Percentiles rank a stretch among this genome's conserved stretches.
phyloP scores from a whole-genome alignment of 352 stramenopile species.

The Hyaloperonospora brassicae region DNA sequence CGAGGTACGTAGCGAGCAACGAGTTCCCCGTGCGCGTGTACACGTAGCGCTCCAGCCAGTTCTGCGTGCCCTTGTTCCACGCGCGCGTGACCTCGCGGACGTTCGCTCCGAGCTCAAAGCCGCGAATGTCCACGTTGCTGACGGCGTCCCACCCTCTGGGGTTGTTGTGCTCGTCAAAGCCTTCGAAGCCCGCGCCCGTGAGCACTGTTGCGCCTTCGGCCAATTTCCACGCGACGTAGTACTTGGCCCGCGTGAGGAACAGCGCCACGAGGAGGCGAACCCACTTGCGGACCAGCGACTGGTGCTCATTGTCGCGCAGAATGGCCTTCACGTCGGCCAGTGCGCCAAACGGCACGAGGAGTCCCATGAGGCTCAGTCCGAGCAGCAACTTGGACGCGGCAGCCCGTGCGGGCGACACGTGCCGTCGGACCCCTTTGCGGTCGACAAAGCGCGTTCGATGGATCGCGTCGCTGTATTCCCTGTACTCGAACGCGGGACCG shows the following conservation, averaged over 20 bases:
- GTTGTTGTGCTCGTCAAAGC: slow-evolving; percentile 83
- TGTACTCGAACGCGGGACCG: slow-evolving; percentile 92
- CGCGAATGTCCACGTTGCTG: slow-evolving; percentile 94
- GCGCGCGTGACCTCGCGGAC: slow-evolving; percentile 80
- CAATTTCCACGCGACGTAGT: slow-evolving; percentile 94
- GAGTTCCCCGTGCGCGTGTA: slow-evolving; percentile 94
- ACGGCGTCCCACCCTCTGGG: slow-evolving; percentile 88
- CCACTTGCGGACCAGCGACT: slow-evolving; percentile 61
- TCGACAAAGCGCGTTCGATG: slow-evolving; percentile 41
- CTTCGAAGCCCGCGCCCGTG: slow-evolving; percentile 88
- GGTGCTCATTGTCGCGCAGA: slow-evolving; percentile 19
- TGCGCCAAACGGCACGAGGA: slow-evolving; percentile 31
- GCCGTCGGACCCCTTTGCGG: slow-evolving; percentile 24
- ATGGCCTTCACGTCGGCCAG: slow-evolving; percentile 25
- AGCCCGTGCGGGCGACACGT: slow-evolving; percentile 26
- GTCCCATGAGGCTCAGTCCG: slow-evolving; percentile 45
- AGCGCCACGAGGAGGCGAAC: slow-evolving; percentile 78
- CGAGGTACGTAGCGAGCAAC: slow-evolving; percentile 89
- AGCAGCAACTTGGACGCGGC: slow-evolving; percentile 48
- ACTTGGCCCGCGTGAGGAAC: slow-evolving; percentile 89
- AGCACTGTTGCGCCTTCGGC: slow-evolving; percentile 75
- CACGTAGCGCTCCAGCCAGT: slow-evolving; percentile 95
- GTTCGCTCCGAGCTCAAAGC: slow-evolving; percentile 90
- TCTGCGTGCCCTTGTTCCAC: slow-evolving; percentile 97
- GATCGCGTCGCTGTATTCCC: slow-evolving; percentile 84